A percentile compares a stretch with the other conserved stretches of the same genome.
Conservation (phyloP, 257 asterid species). For the Fraxinus quadrangulata region DNA sequence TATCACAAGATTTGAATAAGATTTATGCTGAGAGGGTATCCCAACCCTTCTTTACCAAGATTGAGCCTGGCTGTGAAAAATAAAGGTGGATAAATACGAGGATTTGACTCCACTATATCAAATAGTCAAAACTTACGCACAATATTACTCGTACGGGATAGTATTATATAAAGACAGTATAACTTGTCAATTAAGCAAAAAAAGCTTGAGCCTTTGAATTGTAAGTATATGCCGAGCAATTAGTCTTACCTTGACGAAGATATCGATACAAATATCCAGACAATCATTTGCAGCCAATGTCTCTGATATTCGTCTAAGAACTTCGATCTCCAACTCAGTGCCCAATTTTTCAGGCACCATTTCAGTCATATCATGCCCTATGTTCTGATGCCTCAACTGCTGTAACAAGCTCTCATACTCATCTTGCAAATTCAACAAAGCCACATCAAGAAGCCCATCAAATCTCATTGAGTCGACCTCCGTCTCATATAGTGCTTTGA, state of each 20-base stretch:
- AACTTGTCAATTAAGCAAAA: neutral
- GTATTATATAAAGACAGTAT: neutral
- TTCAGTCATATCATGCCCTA: conserved; percentile 14
- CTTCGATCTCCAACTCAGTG: conserved; percentile 56
- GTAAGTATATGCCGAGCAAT: neutral
- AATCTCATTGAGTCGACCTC: conserved; percentile 77
- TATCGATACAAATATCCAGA: conserved; percentile 78
- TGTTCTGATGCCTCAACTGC: conserved; percentile 47
- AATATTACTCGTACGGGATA: too few species aligned
- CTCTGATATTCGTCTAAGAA: conserved; percentile 56
- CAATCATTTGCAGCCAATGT: conserved; percentile 71
- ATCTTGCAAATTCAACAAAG: conserved; percentile 78
- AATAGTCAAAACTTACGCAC: too few species aligned
- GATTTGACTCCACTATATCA: too few species aligned
- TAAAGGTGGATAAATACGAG: too few species aligned
- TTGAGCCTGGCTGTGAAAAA: too few species aligned
- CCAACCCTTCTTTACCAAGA: too few species aligned
- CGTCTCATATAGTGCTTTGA: conserved; percentile 61
- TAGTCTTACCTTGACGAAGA: conserved; percentile 62
- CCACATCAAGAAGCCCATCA: conserved; percentile 78
- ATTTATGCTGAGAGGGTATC: too few species aligned
- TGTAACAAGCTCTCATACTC: conserved; percentile 67
- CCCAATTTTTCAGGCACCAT: conserved; percentile 41
- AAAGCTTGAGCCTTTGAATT: neutral
- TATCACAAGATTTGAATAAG: too few species aligned